A percentile compares a stretch with the other conserved stretches of the same genome.
phyloP scores from a whole-genome alignment of 2,329 filamentous ascomycete species.

The Chalara sp. region DNA sequence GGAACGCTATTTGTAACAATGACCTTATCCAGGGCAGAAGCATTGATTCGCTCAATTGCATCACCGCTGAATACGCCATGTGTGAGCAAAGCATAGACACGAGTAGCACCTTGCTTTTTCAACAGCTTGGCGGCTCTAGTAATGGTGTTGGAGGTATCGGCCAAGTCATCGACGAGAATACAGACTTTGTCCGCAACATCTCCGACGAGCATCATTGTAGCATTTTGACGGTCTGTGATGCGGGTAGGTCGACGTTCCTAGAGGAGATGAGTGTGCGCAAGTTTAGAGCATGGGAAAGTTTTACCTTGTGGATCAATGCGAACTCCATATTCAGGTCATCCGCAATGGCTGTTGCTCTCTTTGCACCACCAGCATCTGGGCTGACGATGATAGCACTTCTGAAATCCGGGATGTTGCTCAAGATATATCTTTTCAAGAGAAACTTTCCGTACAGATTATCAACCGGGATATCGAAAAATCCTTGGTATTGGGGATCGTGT shows the following conservation, averaged over 20 bases:
- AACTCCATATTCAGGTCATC: slow-evolving; percentile 92
- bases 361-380: slow-evolving; percentile 92
- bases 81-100: slow-evolving; percentile 86
- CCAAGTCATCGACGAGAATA: slow-evolving; percentile 90
- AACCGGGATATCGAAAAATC: slow-evolving; percentile 97
- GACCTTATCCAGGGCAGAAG: slow-evolving; percentile 85
- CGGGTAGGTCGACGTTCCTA: slow-evolving; percentile 85
- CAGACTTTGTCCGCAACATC: slow-evolving; percentile 74
- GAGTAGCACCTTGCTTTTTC: slow-evolving; percentile 89
- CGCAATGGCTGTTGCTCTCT: slow-evolving; percentile 90
- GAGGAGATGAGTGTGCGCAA: slow-evolving; percentile 26
- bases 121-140: slow-evolving; percentile 93
- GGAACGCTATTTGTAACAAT: slow-evolving; percentile 94
- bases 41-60: slow-evolving; percentile 89
- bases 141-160: slow-evolving; percentile 95
- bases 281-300: slow-evolving; percentile 25
- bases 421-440: slow-evolving; percentile 63
- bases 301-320: slow-evolving; percentile 94
- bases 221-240: slow-evolving; percentile 83
- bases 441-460: slow-evolving; percentile 92
- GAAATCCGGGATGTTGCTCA: slow-evolving; percentile 73
- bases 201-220: slow-evolving; percentile 92
- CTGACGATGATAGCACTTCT: slow-evolving; percentile 88
- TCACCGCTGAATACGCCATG: slow-evolving; percentile 95
- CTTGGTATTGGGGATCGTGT: slow-evolving; percentile 93